Evolutionary conservation across 2,329 filamentous ascomycete genomes (phyloP).

Genomic region (Corynespora cassiicola): DNA sequence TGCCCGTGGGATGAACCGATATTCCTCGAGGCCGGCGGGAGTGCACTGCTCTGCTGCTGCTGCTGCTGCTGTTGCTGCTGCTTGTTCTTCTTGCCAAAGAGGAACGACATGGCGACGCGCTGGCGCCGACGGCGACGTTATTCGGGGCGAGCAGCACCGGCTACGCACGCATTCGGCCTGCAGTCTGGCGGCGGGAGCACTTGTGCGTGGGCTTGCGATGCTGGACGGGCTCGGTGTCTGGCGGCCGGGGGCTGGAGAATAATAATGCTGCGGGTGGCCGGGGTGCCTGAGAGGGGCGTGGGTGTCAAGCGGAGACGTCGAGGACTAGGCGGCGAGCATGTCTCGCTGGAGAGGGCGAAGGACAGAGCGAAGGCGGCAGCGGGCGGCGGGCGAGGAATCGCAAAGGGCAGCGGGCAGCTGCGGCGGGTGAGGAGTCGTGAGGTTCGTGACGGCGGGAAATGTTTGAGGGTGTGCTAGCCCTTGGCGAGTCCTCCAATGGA

Average conservation of each 20-base stretch:
- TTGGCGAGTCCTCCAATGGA: no score
- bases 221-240: constrained; percentile 14
- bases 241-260: constrained; percentile 9
- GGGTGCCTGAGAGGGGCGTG: constrained; percentile 4
- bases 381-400: no score
- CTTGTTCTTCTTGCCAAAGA: constrained; percentile 58
- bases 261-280: constrained; percentile 12
- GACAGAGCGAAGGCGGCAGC: not conserved
- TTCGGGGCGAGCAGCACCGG: constrained; percentile 27
- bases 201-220: constrained; percentile 11
- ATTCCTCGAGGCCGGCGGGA: constrained; percentile 63
- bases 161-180: constrained; percentile 42
- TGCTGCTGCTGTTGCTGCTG: constrained; percentile 51
- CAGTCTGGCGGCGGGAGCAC: constrained; percentile 10
- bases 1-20: constrained; percentile 63
- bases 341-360: constrained; percentile 1
- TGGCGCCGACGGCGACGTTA: constrained; percentile 25
- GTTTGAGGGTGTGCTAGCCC: no score
- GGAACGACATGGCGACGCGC: constrained; percentile 56
- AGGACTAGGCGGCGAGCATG: constrained; percentile 5
- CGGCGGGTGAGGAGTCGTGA: not conserved
- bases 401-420: not conserved
- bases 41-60: constrained; percentile 45
- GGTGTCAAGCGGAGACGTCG: constrained; percentile 5
- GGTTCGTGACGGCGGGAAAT: no score